Conservation (phyloP, 495 filamentous ascomycete genomes). For the Penicillium riverlandense region DNA sequence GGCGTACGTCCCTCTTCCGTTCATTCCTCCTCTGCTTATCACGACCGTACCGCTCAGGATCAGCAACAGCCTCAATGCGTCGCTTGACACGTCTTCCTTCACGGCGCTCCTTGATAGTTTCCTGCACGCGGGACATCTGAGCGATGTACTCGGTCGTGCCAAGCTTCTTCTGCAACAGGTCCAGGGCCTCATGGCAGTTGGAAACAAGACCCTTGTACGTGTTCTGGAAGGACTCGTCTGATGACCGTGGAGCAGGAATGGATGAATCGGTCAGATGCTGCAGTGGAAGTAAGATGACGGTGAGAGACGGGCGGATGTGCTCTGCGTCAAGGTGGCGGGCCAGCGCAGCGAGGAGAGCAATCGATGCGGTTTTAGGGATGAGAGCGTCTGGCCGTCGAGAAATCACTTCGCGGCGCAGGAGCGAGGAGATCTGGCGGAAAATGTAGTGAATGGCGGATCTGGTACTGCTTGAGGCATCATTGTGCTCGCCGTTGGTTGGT, state of each 20-base stretch:
- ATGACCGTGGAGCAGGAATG: slow-evolving; percentile 59
- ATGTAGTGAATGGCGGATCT: slow-evolving; percentile 61
- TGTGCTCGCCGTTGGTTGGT: slow-evolving; percentile 18
- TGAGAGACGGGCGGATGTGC: slow-evolving; percentile 51
- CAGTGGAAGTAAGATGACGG: slow-evolving; percentile 66
- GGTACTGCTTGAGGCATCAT: slow-evolving; percentile 1
- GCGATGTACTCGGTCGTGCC: slow-evolving; percentile 72
- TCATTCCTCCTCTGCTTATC: slow-evolving; percentile 83
- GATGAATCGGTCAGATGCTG: slow-evolving; percentile 76
- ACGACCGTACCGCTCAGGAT: slow-evolving; percentile 68
- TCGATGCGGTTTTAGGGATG: slow-evolving; percentile 64
- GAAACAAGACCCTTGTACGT: slow-evolving; percentile 59
- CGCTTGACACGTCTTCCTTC: slow-evolving; percentile 71
- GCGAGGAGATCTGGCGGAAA: slow-evolving; percentile 63
- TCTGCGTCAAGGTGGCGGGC: slow-evolving; percentile 47
- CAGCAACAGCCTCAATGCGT: slow-evolving; percentile 73
- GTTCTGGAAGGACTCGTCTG: slow-evolving; percentile 58
- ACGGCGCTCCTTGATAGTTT: slow-evolving; percentile 59
- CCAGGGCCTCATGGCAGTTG: slow-evolving; percentile 65
- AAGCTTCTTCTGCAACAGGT: slow-evolving; percentile 69
- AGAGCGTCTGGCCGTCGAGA: slow-evolving; percentile 54
- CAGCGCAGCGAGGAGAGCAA: slow-evolving; percentile 63
- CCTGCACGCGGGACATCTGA: slow-evolving; percentile 59
- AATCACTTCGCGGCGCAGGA: slow-evolving; percentile 69
- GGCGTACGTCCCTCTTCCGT: slow-evolving; percentile 74